These are phyloP conservation scores for Exsudoporus frostii DNA, from an alignment of 768 basidiomycete genomes.

Conservation along the genomic window DNA sequence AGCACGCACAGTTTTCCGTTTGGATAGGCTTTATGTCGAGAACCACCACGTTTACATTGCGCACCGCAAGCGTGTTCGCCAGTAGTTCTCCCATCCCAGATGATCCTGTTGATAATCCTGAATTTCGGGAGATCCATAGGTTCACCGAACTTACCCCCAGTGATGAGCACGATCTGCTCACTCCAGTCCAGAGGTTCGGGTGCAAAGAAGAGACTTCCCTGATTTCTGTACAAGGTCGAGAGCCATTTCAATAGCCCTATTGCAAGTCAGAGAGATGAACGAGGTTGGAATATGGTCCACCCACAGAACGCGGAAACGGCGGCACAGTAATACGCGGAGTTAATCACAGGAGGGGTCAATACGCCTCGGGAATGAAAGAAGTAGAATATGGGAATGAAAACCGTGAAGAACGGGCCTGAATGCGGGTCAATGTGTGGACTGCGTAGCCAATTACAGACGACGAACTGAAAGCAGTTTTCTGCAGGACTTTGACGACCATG, in stretches of 20 bases:
- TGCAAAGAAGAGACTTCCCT: constrained; percentile 59
- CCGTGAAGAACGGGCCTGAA: constrained; percentile 80
- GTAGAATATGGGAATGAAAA: constrained; percentile 76
- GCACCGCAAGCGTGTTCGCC: constrained; percentile 81
- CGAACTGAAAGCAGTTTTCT: constrained; percentile 78
- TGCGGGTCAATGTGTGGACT: constrained; percentile 3
- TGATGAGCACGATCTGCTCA: constrained; percentile 86
- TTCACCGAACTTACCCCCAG: constrained; percentile 64
- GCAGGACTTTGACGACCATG: constrained; percentile 72
- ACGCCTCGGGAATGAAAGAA: constrained; percentile 62
- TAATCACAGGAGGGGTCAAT: constrained; percentile 50
- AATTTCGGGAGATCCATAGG: neutral
- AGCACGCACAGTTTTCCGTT: constrained; percentile 66
- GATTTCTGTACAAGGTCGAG: constrained; percentile 72
- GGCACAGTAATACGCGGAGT: constrained; percentile 54
- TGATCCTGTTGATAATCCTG: constrained; percentile 50
- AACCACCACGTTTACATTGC: constrained; percentile 80
- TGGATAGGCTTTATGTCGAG: constrained; percentile 78
- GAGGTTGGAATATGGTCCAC: constrained; percentile 27
- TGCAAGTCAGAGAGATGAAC: constrained; percentile 4
- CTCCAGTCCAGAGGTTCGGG: constrained; percentile 74
- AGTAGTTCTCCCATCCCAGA: constrained; percentile 88
- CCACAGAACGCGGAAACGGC: constrained; percentile 64
- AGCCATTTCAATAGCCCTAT: constrained; percentile 69
- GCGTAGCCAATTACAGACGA: constrained; percentile 1